Percentiles rank a stretch among this genome's conserved stretches.
These are phyloP conservation scores for Termitomyces heimii DNA, from an alignment of 768 basidiomycete genomes.

Conservation along the genomic window DNA sequence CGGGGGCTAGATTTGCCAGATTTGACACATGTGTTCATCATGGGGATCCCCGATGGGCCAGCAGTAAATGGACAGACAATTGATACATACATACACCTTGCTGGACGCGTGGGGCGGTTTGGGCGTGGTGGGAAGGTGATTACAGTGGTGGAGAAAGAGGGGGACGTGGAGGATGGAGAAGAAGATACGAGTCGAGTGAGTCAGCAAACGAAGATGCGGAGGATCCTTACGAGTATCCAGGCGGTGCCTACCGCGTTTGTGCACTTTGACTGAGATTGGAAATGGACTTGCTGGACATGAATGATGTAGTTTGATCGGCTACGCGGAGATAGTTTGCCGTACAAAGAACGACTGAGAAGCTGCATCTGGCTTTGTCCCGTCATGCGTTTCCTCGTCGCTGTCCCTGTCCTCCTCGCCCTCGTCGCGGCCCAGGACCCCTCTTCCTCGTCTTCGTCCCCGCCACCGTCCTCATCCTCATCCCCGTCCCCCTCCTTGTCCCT, in stretches of 20 bases:
- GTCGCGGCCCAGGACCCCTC: not conserved
- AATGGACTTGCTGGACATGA: not conserved
- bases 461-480: slow-evolving; percentile 15
- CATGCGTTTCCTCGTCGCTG: slow-evolving; percentile 10
- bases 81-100: slow-evolving; percentile 63
- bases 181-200: slow-evolving; percentile 9
- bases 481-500: slow-evolving; percentile 40
- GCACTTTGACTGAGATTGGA: slow-evolving; percentile 40
- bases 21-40: slow-evolving; percentile 69
- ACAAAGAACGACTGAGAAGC: not conserved
- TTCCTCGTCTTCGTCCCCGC: slow-evolving; percentile 20
- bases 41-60: slow-evolving; percentile 50
- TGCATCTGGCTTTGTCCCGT: not conserved
- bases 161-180: slow-evolving; percentile 16
- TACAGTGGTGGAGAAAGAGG: slow-evolving; percentile 44
- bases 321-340: slow-evolving; percentile 5
- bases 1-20: slow-evolving; percentile 71
- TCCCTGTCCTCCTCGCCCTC: slow-evolving; percentile 11
- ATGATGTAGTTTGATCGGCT: slow-evolving; percentile 3
- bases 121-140: slow-evolving; percentile 63
- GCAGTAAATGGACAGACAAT: slow-evolving; percentile 34
- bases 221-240: slow-evolving; percentile 39
- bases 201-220: slow-evolving; percentile 34
- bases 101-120: slow-evolving; percentile 74
- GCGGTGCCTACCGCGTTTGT: slow-evolving; percentile 40